These are phyloP conservation scores for Fusarium hostae DNA, from an alignment of 2,329 filamentous ascomycete species.

Conservation along the genomic window DNA sequence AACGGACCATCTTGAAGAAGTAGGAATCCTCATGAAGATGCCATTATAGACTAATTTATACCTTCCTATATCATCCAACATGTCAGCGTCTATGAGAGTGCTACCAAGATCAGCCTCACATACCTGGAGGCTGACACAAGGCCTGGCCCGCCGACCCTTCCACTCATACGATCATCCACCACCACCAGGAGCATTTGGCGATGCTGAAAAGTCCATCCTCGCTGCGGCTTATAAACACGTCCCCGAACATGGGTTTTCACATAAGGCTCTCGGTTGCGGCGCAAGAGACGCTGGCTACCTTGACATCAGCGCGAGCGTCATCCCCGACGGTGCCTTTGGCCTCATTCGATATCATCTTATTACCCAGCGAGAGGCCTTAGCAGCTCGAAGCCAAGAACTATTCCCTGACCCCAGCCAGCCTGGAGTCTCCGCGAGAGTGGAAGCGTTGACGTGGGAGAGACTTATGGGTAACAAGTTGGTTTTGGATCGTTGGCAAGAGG, in stretches of 20 bases:
- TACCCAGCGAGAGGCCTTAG: constrained; percentile 71
- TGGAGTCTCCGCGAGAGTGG: constrained; percentile 72
- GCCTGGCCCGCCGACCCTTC: constrained; percentile 57
- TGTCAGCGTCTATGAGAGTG: constrained; percentile 31
- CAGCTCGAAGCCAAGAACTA: constrained; percentile 51
- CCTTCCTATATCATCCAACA: neutral
- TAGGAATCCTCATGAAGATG: constrained; percentile 2
- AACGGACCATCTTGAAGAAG: constrained; percentile 16
- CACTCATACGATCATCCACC: constrained; percentile 78
- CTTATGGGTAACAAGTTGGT: constrained; percentile 79
- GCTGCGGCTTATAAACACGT: constrained; percentile 83
- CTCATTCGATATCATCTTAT: constrained; percentile 83
- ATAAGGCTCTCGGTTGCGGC: constrained; percentile 76
- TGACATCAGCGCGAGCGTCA: constrained; percentile 84
- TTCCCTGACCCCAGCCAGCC: constrained; percentile 53
- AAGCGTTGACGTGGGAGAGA: constrained; percentile 78
- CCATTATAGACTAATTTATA: neutral
- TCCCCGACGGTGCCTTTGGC: constrained; percentile 83
- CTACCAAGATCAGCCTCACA: constrained; percentile 31
- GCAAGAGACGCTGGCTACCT: constrained; percentile 87
- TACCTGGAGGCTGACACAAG: constrained; percentile 23
- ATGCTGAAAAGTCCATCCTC: constrained; percentile 80
- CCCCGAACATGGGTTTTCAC: constrained; percentile 84
- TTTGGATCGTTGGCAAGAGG: constrained; percentile 86
- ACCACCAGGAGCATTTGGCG: constrained; percentile 69